Base-by-base conservation (phyloP, 1,284 basidiomycete species). In the Cutaneotrichosporon arboriforme region DNA sequence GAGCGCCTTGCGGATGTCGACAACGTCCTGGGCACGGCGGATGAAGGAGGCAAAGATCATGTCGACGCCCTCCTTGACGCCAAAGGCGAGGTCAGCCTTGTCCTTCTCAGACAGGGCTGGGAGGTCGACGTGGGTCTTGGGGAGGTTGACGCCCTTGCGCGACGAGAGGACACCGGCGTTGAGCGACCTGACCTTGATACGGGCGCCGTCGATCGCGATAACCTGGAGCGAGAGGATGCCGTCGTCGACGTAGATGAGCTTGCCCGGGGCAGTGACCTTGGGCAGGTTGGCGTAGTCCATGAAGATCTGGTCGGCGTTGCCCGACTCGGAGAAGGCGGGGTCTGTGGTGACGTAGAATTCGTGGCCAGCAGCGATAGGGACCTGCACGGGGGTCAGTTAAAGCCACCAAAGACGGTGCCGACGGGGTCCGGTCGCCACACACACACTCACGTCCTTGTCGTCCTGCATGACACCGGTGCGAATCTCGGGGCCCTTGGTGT, bases 401-500 rank as follows among this genome's bases (percentile, higher is more conserved):
- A 21, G 14, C 10, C 12, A 36, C 17, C 23, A 33, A 36, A 31
- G 26, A 34, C 20, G 31, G 35, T 31, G 13, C 47, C 39, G 41
- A 20, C 20, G 42, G 18, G 43, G 26, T n/a, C 22, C 46, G 22
- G 26, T 31, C 26, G 26, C 26, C 46, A 81, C 88, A 68, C 72
- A 91, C 89, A 70, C 46, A 81, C 88, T 69, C 72, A 91, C 89
- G 70, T 99, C 96, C 64, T 81, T 79, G 71, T 84, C 83, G 73
- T 90, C 83, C 74, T 81, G 84, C 81, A 96, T 98, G 70, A 93
- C 71, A 64, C 96, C 96, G 43, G 96, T 98, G 66, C 96, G 87
- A 80, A 99, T 99, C 79, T 98, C 96, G 37, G 96, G 96, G 50
- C 96, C 96, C 88, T 98, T 98, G 63, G 96, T 98, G 78, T 99